Base-by-base conservation (phyloP, 2,329 filamentous ascomycete species). In the Penicillium corylophilum region DNA sequence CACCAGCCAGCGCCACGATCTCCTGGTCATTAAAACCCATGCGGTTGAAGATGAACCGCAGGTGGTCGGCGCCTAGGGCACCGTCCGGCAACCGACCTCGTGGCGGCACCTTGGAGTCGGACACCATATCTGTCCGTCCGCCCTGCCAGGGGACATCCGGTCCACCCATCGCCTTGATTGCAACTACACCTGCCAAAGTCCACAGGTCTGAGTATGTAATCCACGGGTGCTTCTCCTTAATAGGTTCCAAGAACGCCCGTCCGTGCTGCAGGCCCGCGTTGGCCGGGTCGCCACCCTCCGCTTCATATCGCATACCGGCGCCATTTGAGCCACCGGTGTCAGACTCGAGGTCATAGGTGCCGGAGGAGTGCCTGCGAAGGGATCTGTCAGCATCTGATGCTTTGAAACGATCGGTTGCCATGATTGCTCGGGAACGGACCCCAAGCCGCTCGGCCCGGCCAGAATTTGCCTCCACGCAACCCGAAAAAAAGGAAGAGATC, bases 191-290 rank as follows among this genome's bases (percentile, higher is more conserved):
- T 0, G 82, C 82, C 28, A 87, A 72, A 4, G 83, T 86, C 83
- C 83, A 86, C 5, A 87, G 74, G 62, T 87, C 83, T 2, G 83
- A 75, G 68, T 86, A 86, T 23, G 83, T 85, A 64, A 86, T 82
- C 83, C 82, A 86, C 2, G 81, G 75, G 64, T 85, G 79, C 42
- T 75, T 74, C 18, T 69, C 67, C 65, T 86, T 86, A 55, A 86
- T 68, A 5, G 83, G 81, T 61, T 86, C 83, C 53, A 87, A 78
- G 68, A 86, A 86, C 24, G 81, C 78, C 15, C 83, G 81, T 20
- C 82, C 83, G 65, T 85, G 77, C 60, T 86, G 80, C 9, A 86
- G 77, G 16, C 84, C 84, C 4, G 83, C 82, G 68, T 86, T 86
- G 50, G 83, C 81, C 4, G 83, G 82, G 64, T 86, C 83, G 54